phyloP scores from a whole-genome alignment of 1,284 basidiomycete genomes.

The Xerocomus alliaceus region DNA sequence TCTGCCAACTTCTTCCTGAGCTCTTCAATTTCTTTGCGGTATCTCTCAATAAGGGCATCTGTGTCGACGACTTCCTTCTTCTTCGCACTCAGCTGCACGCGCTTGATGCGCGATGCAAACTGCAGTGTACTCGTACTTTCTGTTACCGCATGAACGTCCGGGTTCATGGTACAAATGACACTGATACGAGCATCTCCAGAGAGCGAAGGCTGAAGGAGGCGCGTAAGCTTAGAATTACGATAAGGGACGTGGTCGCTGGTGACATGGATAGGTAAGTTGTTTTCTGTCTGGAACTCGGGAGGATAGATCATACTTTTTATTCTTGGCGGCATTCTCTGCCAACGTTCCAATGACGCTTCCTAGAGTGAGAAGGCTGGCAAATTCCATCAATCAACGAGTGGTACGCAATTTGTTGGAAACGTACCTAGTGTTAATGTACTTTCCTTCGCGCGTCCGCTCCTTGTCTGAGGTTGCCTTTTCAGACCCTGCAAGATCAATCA shows the following conservation, averaged over 20 bases:
- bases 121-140: slow-evolving; percentile 86
- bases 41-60: slow-evolving; percentile 89
- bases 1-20: slow-evolving; percentile 74
- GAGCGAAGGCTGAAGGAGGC: slow-evolving; percentile 93
- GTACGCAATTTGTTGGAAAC: slow-evolving; percentile 5
- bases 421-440: slow-evolving; percentile 89
- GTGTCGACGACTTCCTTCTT: slow-evolving; percentile 94
- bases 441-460: slow-evolving; percentile 89
- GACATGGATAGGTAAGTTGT: slow-evolving; percentile 5
- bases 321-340: slow-evolving; percentile 84
- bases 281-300: neutral
- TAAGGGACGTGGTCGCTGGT: slow-evolving; percentile 88
- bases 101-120: slow-evolving; percentile 90
- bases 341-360: slow-evolving; percentile 89
- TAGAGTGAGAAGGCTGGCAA: slow-evolving; percentile 79
- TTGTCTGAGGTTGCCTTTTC: slow-evolving; percentile 95
- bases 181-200: slow-evolving; percentile 95
- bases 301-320: slow-evolving; percentile 60
- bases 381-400: slow-evolving; percentile 1
- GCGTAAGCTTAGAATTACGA: slow-evolving; percentile 93
- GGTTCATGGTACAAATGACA: slow-evolving; percentile 95
- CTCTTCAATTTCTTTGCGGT: slow-evolving; percentile 89
- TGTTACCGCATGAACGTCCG: slow-evolving; percentile 72
- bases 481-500: slow-evolving; percentile 97
- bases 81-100: slow-evolving; percentile 83